Base-by-base conservation (phyloP, 768 basidiomycete species). In the Pleurotus pulmonarius region DNA sequence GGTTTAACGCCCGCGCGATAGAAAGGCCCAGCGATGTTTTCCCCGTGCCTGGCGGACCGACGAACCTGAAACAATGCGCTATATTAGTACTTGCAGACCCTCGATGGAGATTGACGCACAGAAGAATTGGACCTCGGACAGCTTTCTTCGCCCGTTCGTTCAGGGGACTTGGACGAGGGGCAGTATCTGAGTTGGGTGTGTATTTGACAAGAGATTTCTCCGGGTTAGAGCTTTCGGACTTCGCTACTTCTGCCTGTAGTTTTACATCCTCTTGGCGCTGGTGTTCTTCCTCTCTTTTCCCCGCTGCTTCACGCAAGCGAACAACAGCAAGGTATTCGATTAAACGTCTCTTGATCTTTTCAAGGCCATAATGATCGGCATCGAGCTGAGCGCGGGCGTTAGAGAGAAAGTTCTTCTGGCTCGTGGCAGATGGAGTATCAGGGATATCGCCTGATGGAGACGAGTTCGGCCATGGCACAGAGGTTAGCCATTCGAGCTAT, bases 251-350 rank as follows among this genome's bases (percentile, higher is more conserved):
- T 57, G 57, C 67, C 54, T 61, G 63, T 58, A 41, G 57, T 58
- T 56, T 62, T 53, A 49, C 39, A 13, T 16, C 59, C 59, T 26
- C 58, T 56, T 58, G 40, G 29, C 29, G 29, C 16, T 46, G 46
- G 37, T 13, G 59, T 60, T 40, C 70, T 60, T 76, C 70, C 46
- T 59, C 72, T 34, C 68, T 67, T 37, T 72, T 76, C 2, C 73
- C 75, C 56, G 76, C 78, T 56, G 80, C 63, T 61, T 80, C 78
- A 64, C 78, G 76, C 49, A 82, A 71, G 58, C 92, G 75, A 34
- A 95, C 87, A 9, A 97, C 89, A 0, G 92, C 94, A 40, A 98
- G 81, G 67, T 93, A 97, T 65, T 97, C 95, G 46, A 96, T 89
- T 2, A 96, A 70, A 8, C 94, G 79, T 60, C 90, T 87, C 78